Evolutionary conservation across 2,329 filamentous ascomycete genomes (phyloP).

Genomic region (Pseudogymnoascus sp.): DNA sequence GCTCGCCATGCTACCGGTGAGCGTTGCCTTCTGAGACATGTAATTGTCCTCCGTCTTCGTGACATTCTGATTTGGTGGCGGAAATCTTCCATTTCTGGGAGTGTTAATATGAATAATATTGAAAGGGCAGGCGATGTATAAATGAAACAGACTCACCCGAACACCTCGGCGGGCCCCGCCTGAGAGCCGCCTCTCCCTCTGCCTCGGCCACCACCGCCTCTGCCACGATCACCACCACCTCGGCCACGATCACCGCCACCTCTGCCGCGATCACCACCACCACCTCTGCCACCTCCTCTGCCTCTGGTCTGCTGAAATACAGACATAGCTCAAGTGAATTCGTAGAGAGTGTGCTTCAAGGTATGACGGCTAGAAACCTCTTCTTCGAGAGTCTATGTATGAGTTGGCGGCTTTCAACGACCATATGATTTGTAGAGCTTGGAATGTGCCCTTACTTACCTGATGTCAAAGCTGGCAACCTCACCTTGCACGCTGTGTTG

Average conservation of each 20-base stretch:
- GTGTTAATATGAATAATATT: neutral
- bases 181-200: conserved; percentile 1
- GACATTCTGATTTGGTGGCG: conserved; percentile 9
- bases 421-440: neutral
- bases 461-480: neutral
- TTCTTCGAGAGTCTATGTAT: neutral
- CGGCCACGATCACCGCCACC: conserved; percentile 6
- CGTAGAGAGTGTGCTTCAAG: neutral
- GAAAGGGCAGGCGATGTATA: neutral
- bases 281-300: conserved; percentile 7
- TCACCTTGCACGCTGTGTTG: neutral
- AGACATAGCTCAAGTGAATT: neutral
- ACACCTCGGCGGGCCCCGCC: neutral
- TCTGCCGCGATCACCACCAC: conserved; percentile 6
- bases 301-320: neutral
- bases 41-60: conserved; percentile 10
- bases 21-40: conserved; percentile 10
- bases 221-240: neutral
- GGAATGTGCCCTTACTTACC: neutral
- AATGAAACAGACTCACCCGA: conserved; percentile 12
- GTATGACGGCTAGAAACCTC: too few relatives aligned
- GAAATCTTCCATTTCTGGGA: conserved; percentile 7
- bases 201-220: conserved; percentile 6
- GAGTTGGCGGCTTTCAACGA: neutral
- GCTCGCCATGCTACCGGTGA: conserved; percentile 7